Evolutionary conservation across 1,284 basidiomycete genomes (phyloP), one percentile per base, ranked within the genome.

Genomic region (Pseudozyma thailandica): DNA sequence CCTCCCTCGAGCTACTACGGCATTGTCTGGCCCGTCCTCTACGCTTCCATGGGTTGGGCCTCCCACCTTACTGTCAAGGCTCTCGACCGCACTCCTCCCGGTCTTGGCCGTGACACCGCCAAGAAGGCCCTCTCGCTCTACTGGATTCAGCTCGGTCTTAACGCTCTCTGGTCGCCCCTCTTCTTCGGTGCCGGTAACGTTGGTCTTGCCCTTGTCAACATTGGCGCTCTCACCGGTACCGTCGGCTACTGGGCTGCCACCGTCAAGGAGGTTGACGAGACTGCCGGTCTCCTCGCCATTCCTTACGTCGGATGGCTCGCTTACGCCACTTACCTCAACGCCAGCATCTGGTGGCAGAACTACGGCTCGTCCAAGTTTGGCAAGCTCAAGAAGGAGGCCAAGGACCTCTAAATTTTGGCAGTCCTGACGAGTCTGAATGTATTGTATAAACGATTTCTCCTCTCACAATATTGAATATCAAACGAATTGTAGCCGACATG

Each of bases 251-350:
- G 77, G 78, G 69, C 72, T 25, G 58, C 58, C 44, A 63, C 65
- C 37, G 63, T 68, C n/a, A 69, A 68, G 56, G 72, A 79, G 44
- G 72, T 79, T 28, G 71, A 74, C 49, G 45, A 88, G 38, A 60
- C 53, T 25, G 76, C 74, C 28, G 59, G 62, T 43, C 53, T 58
- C 21, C 56, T 75, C 44, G 60, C 61, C 38, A 35, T 74, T 27
- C 76, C 76, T 27, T 78, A 78, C 61, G 51, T 72, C 49, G 71
- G 61, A 30, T 91, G 89, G 89, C 75, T 89, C 25, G 83, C 85
- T 3, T 90, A 87, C 72, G 89, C 88, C 2, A 89, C 89, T 7
- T 91, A 90, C 84, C 85, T 92, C 56, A 91, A 90, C 82, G 89
- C 85, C 26, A 88, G 88, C 7, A 85, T 87, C 50, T 88, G 87